phyloP scores from a whole-genome alignment of 305 asterid genomes.

The Solanum aculeatissimum region DNA sequence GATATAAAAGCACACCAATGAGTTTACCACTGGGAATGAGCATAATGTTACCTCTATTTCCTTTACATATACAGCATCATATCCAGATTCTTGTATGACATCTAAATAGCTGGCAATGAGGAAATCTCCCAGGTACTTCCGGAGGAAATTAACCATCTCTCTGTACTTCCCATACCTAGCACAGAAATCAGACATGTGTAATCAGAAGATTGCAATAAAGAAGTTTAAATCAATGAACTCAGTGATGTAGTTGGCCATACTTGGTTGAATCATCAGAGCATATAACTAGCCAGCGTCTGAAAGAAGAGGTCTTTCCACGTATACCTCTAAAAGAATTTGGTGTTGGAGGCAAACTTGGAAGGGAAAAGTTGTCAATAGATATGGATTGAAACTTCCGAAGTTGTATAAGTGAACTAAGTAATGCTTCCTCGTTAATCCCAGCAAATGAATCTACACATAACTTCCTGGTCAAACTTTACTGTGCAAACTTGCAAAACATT shows the following conservation, averaged over 20 bases:
- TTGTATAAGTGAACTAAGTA: slow-evolving; percentile 47
- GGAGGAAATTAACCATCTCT: slow-evolving; percentile 58
- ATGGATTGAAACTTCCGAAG: slow-evolving; percentile 30
- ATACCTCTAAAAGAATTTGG: slow-evolving; percentile 84
- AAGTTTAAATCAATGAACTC: neutral
- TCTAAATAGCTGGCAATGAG: slow-evolving; percentile 84
- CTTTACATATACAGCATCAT: slow-evolving; percentile 50
- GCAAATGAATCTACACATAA: slow-evolving; percentile 53
- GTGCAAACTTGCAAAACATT: neutral
- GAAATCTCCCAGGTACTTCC: slow-evolving; percentile 96
- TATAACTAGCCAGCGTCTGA: slow-evolving; percentile 88
- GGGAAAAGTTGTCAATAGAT: slow-evolving; percentile 46
- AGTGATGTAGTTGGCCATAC: slow-evolving; percentile 21
- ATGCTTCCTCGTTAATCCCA: slow-evolving; percentile 51
- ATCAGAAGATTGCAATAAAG: neutral
- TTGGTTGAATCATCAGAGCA: slow-evolving; percentile 68
- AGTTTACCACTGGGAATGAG: neutral
- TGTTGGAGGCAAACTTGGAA: slow-evolving; percentile 60
- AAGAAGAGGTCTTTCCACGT: slow-evolving; percentile 62
- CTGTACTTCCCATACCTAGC: slow-evolving; percentile 72
- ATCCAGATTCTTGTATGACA: slow-evolving; percentile 71
- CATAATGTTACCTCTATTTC: slow-evolving; percentile 70
- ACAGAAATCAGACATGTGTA: neutral
- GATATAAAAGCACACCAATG: neutral
- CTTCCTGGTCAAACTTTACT: slow-evolving; percentile 1